Conservation (phyloP, 768 basidiomycete species). For the Tricholoma terreum region DNA sequence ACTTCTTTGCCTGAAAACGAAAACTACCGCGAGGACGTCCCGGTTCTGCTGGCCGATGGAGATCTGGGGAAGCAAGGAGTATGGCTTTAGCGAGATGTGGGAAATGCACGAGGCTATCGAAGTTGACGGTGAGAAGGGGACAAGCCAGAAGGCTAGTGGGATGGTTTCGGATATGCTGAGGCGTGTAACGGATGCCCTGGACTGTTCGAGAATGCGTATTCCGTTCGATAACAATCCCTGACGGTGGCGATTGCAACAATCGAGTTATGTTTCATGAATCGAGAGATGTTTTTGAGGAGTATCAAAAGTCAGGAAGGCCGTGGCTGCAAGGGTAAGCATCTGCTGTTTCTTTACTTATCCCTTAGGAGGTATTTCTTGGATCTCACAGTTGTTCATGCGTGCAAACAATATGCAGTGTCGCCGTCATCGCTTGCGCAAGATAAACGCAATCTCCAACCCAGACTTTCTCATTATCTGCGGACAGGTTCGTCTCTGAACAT, state of each 20-base stretch:
- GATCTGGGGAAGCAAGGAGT: conserved; percentile 70
- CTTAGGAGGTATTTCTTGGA: neutral
- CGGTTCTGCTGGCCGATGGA: conserved; percentile 95
- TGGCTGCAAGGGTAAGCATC: conserved; percentile 69
- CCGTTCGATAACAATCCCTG: conserved; percentile 92
- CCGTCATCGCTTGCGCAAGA: conserved; percentile 83
- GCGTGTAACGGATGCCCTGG: conserved; percentile 81
- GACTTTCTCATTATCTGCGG: conserved; percentile 85
- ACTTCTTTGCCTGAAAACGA: conserved; percentile 94
- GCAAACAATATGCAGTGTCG: conserved; percentile 92
- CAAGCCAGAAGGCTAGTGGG: conserved; percentile 42
- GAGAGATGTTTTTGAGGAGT: conserved; percentile 76
- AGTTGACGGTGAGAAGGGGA: conserved; percentile 44
- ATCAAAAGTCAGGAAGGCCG: conserved; percentile 94
- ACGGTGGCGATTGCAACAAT: conserved; percentile 96
- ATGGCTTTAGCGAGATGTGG: conserved; percentile 69
- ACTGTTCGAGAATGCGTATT: conserved; percentile 82
- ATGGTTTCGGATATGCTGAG: conserved; percentile 88
- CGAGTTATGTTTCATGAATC: conserved; percentile 91
- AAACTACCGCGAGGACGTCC: conserved; percentile 91
- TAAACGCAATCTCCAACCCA: conserved; percentile 87
- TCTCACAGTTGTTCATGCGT: conserved; percentile 77
- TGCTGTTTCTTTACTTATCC: neutral
- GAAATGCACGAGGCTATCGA: conserved; percentile 49
- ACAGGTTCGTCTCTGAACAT: conserved; percentile 59